phyloP scores from a whole-genome alignment of 768 basidiomycete genomes.

The Suillus paluster region DNA sequence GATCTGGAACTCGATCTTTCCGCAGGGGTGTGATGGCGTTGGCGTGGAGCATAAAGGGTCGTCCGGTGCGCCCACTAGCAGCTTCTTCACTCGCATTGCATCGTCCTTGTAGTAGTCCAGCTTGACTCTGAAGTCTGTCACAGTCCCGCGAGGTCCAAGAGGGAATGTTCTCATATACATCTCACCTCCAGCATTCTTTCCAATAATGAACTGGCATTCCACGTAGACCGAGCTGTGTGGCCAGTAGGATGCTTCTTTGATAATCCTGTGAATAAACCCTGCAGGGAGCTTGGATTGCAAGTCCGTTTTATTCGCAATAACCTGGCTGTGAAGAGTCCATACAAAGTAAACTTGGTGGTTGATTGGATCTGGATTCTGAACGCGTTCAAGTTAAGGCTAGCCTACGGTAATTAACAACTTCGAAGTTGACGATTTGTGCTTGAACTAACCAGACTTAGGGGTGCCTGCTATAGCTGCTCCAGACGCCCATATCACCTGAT shows the following conservation, averaged over 20 bases:
- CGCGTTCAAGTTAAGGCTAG: too few species aligned
- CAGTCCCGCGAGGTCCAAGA: neutral
- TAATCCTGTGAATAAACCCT: neutral
- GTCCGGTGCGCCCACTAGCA: neutral
- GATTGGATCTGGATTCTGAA: too few species aligned
- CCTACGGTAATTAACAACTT: too few species aligned
- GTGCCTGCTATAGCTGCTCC: too few species aligned
- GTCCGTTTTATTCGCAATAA: neutral
- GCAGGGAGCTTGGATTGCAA: neutral
- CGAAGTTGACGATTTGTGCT: neutral
- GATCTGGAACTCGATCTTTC: slow-evolving; percentile 8
- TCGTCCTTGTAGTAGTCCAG: neutral
- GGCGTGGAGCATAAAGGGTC: neutral
- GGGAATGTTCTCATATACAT: neutral
- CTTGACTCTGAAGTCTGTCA: neutral
- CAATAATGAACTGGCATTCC: neutral
- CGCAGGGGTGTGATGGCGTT: neutral
- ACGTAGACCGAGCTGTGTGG: slow-evolving; percentile 7
- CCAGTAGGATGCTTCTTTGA: slow-evolving; percentile 4
- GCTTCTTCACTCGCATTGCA: too few species aligned
- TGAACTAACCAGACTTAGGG: too few species aligned
- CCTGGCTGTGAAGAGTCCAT: too few species aligned
- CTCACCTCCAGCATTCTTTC: too few species aligned
- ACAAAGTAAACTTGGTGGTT: too few species aligned
- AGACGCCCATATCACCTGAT: too few species aligned